Evolutionary conservation across 148 eudicot genomes (phyloP).

Genomic region (Rhododendron vialii): DNA sequence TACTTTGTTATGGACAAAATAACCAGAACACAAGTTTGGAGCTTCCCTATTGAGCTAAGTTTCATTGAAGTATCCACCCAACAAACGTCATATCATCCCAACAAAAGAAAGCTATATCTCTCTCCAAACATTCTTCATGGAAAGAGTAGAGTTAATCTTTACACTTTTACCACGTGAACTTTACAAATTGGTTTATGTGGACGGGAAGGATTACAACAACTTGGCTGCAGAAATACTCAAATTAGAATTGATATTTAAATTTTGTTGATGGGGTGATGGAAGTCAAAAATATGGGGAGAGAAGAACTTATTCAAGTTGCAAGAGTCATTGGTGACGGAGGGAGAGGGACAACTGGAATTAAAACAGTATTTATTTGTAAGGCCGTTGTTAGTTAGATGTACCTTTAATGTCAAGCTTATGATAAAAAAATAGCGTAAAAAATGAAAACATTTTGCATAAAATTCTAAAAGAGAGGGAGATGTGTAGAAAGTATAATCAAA

Average conservation of each 20-base stretch:
- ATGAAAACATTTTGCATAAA: not conserved
- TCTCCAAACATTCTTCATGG: not conserved
- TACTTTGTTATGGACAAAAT: not conserved
- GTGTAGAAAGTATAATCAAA: not conserved
- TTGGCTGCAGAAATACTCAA: not conserved
- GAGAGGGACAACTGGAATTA: not conserved
- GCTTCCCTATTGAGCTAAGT: not conserved
- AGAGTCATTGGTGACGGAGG: not conserved
- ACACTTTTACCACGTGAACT: not conserved
- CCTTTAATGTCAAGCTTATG: not conserved
- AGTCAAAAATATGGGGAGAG: not conserved
- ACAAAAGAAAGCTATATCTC: not conserved
- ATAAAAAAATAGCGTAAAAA: no score
- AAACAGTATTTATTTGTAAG: not conserved
- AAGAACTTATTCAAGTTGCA: not conserved
- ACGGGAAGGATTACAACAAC: not conserved
- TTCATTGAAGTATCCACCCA: not conserved
- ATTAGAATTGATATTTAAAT: not conserved
- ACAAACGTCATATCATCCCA: not conserved
- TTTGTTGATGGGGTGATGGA: not conserved
- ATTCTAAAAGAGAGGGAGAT: not conserved
- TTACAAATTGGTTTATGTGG: not conserved
- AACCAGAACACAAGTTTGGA: not conserved
- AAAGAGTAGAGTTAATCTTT: not conserved
- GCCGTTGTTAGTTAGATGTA: not conserved